Evolutionary conservation across 2,329 filamentous ascomycete genomes (phyloP).

Genomic region (Fusarium sp.): DNA sequence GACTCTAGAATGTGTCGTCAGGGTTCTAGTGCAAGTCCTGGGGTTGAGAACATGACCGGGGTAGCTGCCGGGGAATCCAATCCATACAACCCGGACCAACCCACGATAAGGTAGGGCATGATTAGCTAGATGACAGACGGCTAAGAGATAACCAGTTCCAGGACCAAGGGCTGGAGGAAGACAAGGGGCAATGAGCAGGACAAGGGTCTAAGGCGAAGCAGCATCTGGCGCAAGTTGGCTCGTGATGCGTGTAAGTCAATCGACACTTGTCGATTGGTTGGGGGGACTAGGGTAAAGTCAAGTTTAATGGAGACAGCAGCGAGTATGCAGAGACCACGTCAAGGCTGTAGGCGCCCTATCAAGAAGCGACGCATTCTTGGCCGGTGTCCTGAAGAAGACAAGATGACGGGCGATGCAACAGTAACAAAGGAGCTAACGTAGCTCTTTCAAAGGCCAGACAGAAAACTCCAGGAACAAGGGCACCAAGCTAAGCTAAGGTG

Average conservation of each 20-base stretch:
- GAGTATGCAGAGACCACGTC: slow-evolving; percentile 28
- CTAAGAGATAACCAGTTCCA: slow-evolving; percentile 18
- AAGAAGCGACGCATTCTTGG: slow-evolving; percentile 23
- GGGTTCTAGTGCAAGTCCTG: slow-evolving; percentile 43
- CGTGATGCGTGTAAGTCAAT: slow-evolving; percentile 36
- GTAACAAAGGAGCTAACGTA: slow-evolving; percentile 23
- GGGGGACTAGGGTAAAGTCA: slow-evolving; percentile 21
- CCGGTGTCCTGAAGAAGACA: slow-evolving; percentile 40
- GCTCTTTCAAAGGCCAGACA: slow-evolving; percentile 14
- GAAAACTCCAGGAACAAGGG: slow-evolving; percentile 28
- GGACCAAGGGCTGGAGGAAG: slow-evolving; percentile 20
- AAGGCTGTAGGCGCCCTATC: slow-evolving; percentile 22
- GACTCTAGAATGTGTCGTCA: slow-evolving; percentile 37
- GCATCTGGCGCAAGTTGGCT: slow-evolving; percentile 38
- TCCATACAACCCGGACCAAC: slow-evolving; percentile 27
- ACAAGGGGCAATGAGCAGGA: slow-evolving; percentile 17
- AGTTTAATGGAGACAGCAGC: slow-evolving; percentile 16
- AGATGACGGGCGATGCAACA: slow-evolving; percentile 24
- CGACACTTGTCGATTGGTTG: slow-evolving; percentile 33
- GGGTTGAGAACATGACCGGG: slow-evolving; percentile 31
- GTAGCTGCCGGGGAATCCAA: slow-evolving; percentile 32
- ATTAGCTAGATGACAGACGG: slow-evolving; percentile 23
- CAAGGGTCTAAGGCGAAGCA: slow-evolving; percentile 39
- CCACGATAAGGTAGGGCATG: slow-evolving; percentile 28
- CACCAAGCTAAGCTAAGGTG: slow-evolving; percentile 16